These are phyloP conservation scores for Trypanosoma avium DNA, from an alignment of 208 protist genomes.

Conservation along the genomic window DNA sequence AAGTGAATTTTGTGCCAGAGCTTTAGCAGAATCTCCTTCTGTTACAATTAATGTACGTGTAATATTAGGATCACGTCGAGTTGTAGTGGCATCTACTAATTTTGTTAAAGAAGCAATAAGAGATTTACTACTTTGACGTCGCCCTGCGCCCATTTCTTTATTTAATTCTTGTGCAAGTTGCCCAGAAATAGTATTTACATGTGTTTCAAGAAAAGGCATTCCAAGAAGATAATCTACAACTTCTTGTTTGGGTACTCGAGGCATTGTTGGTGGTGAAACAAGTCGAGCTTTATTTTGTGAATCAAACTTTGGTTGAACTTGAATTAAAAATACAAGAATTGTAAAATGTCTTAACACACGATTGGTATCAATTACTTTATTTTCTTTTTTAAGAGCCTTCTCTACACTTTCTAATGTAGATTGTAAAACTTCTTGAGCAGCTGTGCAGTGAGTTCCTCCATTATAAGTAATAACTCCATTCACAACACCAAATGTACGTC, in stretches of 20 bases:
- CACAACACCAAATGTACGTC: slow-evolving; percentile 98
- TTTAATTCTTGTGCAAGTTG: slow-evolving; percentile 77
- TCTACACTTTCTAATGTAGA: slow-evolving; percentile 61
- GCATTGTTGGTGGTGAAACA: slow-evolving; percentile 85
- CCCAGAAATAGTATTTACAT: slow-evolving; percentile 68
- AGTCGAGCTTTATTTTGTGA: slow-evolving; percentile 99
- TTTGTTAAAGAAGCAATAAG: slow-evolving; percentile 96
- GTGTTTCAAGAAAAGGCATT: slow-evolving; percentile 84
- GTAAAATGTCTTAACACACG: slow-evolving; percentile 96
- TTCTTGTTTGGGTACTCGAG: slow-evolving; percentile 83
- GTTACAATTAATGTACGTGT: slow-evolving; percentile 98
- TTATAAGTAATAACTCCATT: slow-evolving; percentile 99
- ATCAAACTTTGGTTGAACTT: slow-evolving; percentile 99
- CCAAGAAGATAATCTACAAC: slow-evolving; percentile 80
- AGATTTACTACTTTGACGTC: slow-evolving; percentile 68
- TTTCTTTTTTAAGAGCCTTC: slow-evolving; percentile 71
- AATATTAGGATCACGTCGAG: slow-evolving; percentile 66
- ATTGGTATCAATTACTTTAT: slow-evolving; percentile 91
- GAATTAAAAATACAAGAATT: slow-evolving; percentile 98
- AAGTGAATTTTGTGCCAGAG: slow-evolving; percentile 96
- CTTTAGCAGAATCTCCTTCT: slow-evolving; percentile 99
- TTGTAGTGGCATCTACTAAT: slow-evolving; percentile 93
- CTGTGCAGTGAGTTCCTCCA: slow-evolving; percentile 98
- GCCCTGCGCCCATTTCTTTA: slow-evolving; percentile 75
- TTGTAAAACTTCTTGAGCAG: slow-evolving; percentile 91